These are phyloP conservation scores for Trichoderma sp. DNA, from an alignment of 2,329 filamentous ascomycete species.

Conservation along the genomic window DNA sequence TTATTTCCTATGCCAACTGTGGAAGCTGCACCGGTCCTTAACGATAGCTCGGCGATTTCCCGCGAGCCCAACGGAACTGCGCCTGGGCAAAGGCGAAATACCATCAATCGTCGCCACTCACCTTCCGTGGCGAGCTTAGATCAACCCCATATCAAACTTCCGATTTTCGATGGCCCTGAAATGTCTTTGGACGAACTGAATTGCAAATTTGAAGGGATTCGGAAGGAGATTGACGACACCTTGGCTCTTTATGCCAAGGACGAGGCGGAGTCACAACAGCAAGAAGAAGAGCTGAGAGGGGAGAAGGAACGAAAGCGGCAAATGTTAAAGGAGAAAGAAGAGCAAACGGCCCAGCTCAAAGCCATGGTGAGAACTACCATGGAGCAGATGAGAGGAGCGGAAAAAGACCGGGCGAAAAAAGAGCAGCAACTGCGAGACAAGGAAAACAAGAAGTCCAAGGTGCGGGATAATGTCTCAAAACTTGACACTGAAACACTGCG, in stretches of 20 bases:
- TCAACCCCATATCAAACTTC: slow-evolving; percentile 51
- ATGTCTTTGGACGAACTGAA: slow-evolving; percentile 78
- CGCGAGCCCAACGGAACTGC: slow-evolving; percentile 63
- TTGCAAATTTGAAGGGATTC: slow-evolving; percentile 75
- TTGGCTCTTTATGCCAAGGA: slow-evolving; percentile 72
- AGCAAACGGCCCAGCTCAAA: slow-evolving; percentile 81
- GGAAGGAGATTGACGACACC: slow-evolving; percentile 81
- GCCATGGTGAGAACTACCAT: slow-evolving; percentile 80
- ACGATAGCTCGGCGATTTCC: slow-evolving; percentile 62
- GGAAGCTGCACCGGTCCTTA: slow-evolving; percentile 65
- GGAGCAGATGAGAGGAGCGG: slow-evolving; percentile 77
- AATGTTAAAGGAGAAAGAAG: slow-evolving; percentile 85
- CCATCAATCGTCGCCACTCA: slow-evolving; percentile 74
- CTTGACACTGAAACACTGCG: slow-evolving; percentile 67
- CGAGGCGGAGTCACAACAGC: slow-evolving; percentile 69
- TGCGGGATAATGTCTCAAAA: slow-evolving; percentile 70
- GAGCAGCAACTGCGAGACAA: slow-evolving; percentile 73
- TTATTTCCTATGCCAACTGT: slow-evolving; percentile 57
- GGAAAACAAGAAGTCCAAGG: slow-evolving; percentile 67
- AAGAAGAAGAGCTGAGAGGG: slow-evolving; percentile 69
- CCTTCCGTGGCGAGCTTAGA: slow-evolving; percentile 67
- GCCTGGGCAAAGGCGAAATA: slow-evolving; percentile 50
- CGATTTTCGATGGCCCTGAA: slow-evolving; percentile 58
- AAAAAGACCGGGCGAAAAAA: slow-evolving; percentile 77
- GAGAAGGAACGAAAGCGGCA: slow-evolving; percentile 80